phyloP scores from a whole-genome alignment of 495 filamentous ascomycete genomes.

The Aspergillus sclerotioniger region DNA sequence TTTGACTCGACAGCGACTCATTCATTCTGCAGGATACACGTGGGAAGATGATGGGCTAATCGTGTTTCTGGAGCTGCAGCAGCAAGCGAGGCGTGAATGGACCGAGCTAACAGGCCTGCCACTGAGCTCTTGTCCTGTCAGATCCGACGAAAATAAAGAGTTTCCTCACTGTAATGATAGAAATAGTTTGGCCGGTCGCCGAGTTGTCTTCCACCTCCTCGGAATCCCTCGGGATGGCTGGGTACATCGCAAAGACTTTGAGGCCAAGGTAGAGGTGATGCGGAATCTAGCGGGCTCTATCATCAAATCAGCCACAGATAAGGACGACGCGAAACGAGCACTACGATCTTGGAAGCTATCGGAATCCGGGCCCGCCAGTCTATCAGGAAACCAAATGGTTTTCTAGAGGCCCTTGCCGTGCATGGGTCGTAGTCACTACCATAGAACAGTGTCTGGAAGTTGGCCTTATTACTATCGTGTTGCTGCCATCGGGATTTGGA shows the following conservation, averaged over 20 bases:
- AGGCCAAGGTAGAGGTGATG: slow-evolving; percentile 11
- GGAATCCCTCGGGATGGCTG: slow-evolving; percentile 10
- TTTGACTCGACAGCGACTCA: slow-evolving; percentile 11
- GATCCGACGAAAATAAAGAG: background rate
- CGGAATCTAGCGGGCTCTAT: slow-evolving; percentile 11
- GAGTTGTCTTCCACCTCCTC: slow-evolving; percentile 7
- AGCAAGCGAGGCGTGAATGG: slow-evolving; percentile 7
- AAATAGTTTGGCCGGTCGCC: slow-evolving; percentile 7
- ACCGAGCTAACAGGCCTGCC: slow-evolving; percentile 8
- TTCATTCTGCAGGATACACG: slow-evolving; percentile 9
- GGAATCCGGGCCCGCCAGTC: slow-evolving; percentile 11
- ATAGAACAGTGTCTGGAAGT: no score
- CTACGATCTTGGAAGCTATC: slow-evolving; percentile 12
- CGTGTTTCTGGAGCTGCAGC: slow-evolving; percentile 8
- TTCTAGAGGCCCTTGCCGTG: background rate
- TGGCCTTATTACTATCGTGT: no score
- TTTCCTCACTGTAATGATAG: slow-evolving; percentile 9
- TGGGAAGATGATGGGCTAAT: slow-evolving; percentile 9
- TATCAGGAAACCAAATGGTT: slow-evolving; percentile 4
- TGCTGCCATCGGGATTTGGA: no score
- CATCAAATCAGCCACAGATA: slow-evolving; percentile 3
- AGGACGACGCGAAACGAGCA: slow-evolving; percentile 8
- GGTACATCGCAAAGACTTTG: slow-evolving; percentile 10
- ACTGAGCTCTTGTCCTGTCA: slow-evolving; percentile 9
- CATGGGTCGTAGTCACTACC: no score